Percentiles rank a stretch among this genome's conserved stretches.
phyloP scores from a whole-genome alignment of 371 early-diverging fungal genomes.

The Mortierella sp. region DNA sequence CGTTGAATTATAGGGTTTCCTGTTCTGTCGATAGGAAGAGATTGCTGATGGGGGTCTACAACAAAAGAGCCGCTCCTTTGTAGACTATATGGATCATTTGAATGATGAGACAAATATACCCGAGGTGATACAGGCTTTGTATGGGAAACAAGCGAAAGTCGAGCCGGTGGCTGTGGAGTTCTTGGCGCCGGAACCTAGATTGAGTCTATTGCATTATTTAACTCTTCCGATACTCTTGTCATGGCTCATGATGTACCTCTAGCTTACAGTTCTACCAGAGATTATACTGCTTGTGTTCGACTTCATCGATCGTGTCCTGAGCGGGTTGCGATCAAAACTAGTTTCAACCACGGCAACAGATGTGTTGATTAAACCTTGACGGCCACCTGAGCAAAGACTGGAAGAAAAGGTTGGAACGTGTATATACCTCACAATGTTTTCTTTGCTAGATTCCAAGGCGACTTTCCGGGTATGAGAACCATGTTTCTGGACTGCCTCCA shows the following conservation, averaged over 20 bases:
- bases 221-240: neutral
- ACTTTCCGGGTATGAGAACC: neutral
- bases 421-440: constrained; percentile 2
- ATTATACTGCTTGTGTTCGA: constrained; percentile 13
- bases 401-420: too few species aligned
- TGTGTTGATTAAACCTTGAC: too few species aligned
- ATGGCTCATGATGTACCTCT: neutral
- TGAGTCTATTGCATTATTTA: neutral
- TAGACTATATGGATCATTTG: neutral
- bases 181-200: constrained; percentile 8
- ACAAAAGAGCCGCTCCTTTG: neutral
- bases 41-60: neutral
- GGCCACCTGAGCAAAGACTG: too few species aligned
- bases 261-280: constrained; percentile 18
- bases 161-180: constrained; percentile 17
- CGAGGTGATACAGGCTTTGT: constrained; percentile 15
- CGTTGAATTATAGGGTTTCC: neutral
- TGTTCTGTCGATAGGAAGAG: neutral
- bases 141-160: constrained; percentile 27
- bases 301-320: constrained; percentile 16
- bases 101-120: neutral
- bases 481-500: neutral
- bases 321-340: neutral
- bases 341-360: neutral
- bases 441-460: neutral